These are phyloP conservation scores for Cyclaneusma minus DNA, from an alignment of 2,329 filamentous ascomycete species.

Conservation along the genomic window DNA sequence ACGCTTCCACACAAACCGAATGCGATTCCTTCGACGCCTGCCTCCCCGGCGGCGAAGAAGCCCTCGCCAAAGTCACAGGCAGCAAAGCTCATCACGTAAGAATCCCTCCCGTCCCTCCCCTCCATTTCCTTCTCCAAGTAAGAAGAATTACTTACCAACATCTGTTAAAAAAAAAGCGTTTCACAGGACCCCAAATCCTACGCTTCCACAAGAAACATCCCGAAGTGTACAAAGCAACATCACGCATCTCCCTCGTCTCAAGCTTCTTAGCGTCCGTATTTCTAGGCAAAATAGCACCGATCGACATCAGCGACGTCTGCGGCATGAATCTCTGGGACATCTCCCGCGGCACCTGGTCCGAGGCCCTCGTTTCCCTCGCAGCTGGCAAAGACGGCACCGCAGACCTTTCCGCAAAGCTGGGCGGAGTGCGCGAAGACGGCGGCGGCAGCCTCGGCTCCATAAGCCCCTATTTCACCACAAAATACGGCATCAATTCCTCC, in stretches of 20 bases:
- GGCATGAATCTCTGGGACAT: constrained; percentile 98
- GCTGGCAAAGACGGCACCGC: constrained; percentile 41
- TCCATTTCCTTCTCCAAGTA: not conserved
- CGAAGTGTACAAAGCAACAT: constrained; percentile 63
- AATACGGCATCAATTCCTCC: constrained; percentile 61
- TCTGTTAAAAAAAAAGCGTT: too few species aligned
- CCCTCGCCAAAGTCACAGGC: constrained; percentile 66
- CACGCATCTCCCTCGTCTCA: constrained; percentile 82
- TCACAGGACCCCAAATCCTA: constrained; percentile 94
- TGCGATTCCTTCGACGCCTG: constrained; percentile 74
- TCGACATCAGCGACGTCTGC: constrained; percentile 88
- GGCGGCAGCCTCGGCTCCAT: constrained; percentile 64
- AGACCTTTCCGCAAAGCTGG: constrained; percentile 63
- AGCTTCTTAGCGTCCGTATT: constrained; percentile 90
- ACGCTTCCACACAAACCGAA: constrained; percentile 83
- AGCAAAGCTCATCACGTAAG: constrained; percentile 88
- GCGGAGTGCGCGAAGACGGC: constrained; percentile 64
- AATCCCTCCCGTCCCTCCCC: constrained; percentile 5
- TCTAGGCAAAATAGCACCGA: constrained; percentile 68
- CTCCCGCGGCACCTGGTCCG: constrained; percentile 53
- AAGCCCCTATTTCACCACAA: constrained; percentile 60
- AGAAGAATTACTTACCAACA: constrained; percentile 2
- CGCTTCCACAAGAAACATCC: constrained; percentile 70
- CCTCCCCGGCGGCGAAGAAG: constrained; percentile 48
- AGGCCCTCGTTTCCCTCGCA: constrained; percentile 58